These are phyloP conservation scores for Diplocarpon rosae DNA, from an alignment of 2,329 filamentous ascomycete species.

Conservation along the genomic window DNA sequence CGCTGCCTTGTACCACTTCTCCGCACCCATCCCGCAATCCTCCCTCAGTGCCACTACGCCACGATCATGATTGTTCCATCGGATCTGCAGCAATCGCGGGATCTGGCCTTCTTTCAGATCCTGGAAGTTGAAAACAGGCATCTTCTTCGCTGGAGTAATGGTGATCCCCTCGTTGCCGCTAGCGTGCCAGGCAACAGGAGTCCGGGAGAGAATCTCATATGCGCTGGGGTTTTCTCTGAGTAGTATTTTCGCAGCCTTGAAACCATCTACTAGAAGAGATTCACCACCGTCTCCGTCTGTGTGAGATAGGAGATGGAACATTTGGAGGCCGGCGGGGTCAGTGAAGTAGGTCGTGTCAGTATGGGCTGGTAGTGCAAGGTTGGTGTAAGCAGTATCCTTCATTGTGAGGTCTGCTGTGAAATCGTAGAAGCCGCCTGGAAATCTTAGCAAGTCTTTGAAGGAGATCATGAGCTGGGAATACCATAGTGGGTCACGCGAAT, in stretches of 20 bases:
- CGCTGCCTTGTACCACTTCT: slow-evolving; percentile 70
- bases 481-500: slow-evolving; percentile 90
- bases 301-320: slow-evolving; percentile 85
- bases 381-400: slow-evolving; percentile 88
- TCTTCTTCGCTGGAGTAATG: slow-evolving; percentile 59
- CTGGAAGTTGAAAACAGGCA: slow-evolving; percentile 61
- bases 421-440: slow-evolving; percentile 59
- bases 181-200: slow-evolving; percentile 64
- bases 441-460: slow-evolving; percentile 2
- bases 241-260: slow-evolving; percentile 56
- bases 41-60: slow-evolving; percentile 37
- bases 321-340: slow-evolving; percentile 81
- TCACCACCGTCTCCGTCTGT: slow-evolving; percentile 58
- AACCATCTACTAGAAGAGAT: slow-evolving; percentile 79
- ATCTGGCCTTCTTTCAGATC: slow-evolving; percentile 30
- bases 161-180: slow-evolving; percentile 78
- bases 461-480: slow-evolving; percentile 25
- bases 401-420: slow-evolving; percentile 81
- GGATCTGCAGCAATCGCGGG: slow-evolving; percentile 48
- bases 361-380: slow-evolving; percentile 69
- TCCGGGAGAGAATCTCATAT: slow-evolving; percentile 45
- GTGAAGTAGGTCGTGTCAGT: slow-evolving; percentile 96
- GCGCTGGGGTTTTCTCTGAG: slow-evolving; percentile 39
- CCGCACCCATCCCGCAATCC: slow-evolving; percentile 1
- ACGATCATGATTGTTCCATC: slow-evolving; percentile 92